A percentile compares a stretch with the other conserved stretches of the same genome.
phyloP scores from a whole-genome alignment of 441 rosid genomes.

The Breynia disticha region DNA sequence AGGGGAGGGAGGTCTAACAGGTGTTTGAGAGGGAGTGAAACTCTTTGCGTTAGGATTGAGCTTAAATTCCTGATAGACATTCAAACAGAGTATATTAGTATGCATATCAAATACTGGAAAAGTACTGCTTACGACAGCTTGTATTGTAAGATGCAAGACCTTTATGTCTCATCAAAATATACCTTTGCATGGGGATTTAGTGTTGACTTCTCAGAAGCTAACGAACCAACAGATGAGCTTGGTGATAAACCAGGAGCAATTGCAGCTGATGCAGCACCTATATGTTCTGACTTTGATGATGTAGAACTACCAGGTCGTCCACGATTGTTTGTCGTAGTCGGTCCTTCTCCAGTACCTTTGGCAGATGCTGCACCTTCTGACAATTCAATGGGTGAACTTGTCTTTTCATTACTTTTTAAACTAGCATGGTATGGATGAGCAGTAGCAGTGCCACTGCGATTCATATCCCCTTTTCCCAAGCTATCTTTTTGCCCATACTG shows the following conservation, averaged over 20 bases:
- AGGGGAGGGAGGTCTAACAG: constrained; percentile 62
- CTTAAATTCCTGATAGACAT: constrained; percentile 72
- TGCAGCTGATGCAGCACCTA: constrained; percentile 35
- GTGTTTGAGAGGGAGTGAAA: constrained; percentile 54
- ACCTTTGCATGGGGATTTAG: constrained; percentile 90
- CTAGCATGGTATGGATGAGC: constrained; percentile 26
- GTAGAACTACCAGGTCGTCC: constrained; percentile 58
- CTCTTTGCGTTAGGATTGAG: constrained; percentile 94
- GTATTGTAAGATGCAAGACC: too few species aligned
- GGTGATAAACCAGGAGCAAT: constrained; percentile 62
- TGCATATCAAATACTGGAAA: not conserved
- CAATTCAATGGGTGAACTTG: constrained; percentile 31
- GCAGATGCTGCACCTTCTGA: constrained; percentile 28
- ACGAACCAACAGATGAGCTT: constrained; percentile 78
- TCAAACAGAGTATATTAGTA: constrained; percentile 6
- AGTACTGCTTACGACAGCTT: not conserved
- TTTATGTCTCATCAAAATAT: constrained; percentile 1
- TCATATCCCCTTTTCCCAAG: constrained; percentile 29
- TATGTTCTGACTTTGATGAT: constrained; percentile 51
- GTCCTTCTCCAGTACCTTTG: constrained; percentile 32
- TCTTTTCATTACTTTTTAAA: constrained; percentile 34
- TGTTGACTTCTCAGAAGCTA: constrained; percentile 70
- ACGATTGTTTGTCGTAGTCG: constrained; percentile 28
- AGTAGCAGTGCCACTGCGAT: constrained; percentile 23
- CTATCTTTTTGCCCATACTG: constrained; percentile 25